Evolutionary conservation across 2,329 filamentous ascomycete species (phyloP), one percentile per base, ranked within the genome.

Genomic region (Acarospora socialis): DNA sequence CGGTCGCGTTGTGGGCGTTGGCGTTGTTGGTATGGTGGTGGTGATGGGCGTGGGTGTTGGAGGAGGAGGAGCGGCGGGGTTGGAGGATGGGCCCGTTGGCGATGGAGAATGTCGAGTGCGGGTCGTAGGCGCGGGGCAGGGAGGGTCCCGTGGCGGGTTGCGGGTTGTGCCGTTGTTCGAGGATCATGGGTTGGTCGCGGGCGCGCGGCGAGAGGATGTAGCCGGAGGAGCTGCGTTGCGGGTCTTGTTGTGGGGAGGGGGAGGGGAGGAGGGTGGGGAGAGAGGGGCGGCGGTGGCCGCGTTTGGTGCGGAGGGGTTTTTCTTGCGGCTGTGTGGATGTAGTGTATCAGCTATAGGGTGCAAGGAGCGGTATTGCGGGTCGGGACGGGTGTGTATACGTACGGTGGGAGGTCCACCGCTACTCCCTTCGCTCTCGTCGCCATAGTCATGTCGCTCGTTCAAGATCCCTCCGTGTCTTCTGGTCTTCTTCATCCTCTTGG

Each of bases 301-400:
- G 56, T 46, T 61, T 61, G 44, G 53, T 55, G 27, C 59, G 50
- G 32, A 60, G 49, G 19, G 59, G 59, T 42, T 60, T 60, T 40
- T 61, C 58, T 32, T 57, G 55, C 2, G 59, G 59, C 50, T 51
- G 30, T 16, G 17, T 16, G 14, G 21, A n/a, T 20, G 30, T 21
- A 30, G 16, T n/a, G 19, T 7, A 24, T 18, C 9, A 21, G 9
- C 27, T 23, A 37, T 30, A 10, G 12, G 20, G 7, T 18, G 22
- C 18, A n/a, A 17, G n/a, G 18, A 30, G 16, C 14, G 27, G 14
- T 16, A 14, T 12, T 34, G n/a, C 5, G n/a, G n/a, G n/a, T n/a
- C 24, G 14, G 12, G 21, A 22, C 17, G 5, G 19, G 10, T 12
- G 14, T n/a, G 7, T 13, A 25, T 12, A 25, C 22, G 13, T 40